Conservation (phyloP, 1,284 basidiomycete species). For the Ceratobasidium sp. region DNA sequence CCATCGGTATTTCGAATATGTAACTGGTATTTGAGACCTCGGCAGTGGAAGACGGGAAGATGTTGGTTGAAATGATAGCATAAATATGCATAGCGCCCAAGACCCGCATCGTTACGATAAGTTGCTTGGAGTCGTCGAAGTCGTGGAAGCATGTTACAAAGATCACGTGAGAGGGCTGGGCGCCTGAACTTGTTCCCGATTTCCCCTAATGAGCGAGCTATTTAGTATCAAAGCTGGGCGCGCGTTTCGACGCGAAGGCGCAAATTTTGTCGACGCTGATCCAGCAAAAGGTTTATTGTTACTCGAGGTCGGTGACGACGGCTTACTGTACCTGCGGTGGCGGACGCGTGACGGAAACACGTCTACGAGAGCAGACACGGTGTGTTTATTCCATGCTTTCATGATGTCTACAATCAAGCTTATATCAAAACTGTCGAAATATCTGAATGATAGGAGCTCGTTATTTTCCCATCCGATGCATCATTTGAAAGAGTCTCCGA, state of each 20-base stretch:
- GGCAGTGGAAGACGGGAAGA: not conserved
- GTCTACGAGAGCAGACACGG: constrained; percentile 66
- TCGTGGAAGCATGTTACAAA: not conserved
- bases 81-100: not conserved
- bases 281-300: constrained; percentile 74
- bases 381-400: constrained; percentile 44
- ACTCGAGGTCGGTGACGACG: constrained; percentile 72
- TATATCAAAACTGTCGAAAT: not conserved
- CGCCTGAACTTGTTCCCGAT: not conserved
- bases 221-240: constrained; percentile 74
- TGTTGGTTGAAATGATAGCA: constrained; percentile 3
- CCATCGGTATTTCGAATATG: not conserved
- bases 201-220: constrained; percentile 9
- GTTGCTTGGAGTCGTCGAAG: too few species aligned
- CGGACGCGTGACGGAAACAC: constrained; percentile 59
- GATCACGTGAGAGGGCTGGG: not conserved
- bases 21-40: not conserved
- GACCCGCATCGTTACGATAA: not conserved
- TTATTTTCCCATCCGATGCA: constrained; percentile 81
- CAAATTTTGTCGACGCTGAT: constrained; percentile 69
- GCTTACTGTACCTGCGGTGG: constrained; percentile 77
- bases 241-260: constrained; percentile 65
- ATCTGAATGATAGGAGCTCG: constrained; percentile 62
- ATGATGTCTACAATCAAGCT: constrained; percentile 5
- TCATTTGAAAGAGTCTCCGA: constrained; percentile 70